Evolutionary conservation across 495 filamentous ascomycete species (phyloP).

Genomic region (Annulohypoxylon stygium): DNA sequence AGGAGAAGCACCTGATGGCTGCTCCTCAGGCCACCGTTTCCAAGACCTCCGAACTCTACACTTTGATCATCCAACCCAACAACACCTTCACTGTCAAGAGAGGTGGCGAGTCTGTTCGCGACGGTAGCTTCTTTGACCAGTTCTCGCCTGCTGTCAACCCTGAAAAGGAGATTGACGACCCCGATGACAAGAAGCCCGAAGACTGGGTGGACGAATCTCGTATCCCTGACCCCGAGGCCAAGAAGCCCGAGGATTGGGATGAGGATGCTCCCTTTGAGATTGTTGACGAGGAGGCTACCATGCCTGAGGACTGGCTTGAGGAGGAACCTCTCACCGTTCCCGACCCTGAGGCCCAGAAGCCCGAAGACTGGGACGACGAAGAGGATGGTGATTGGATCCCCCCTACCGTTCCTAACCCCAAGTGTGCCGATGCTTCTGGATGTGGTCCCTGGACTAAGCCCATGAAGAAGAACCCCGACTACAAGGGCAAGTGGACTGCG

Average conservation of each 20-base stretch:
- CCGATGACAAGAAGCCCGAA: slow-evolving; percentile 93
- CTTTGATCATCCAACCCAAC: slow-evolving; percentile 93
- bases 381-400: slow-evolving; percentile 99
- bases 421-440: slow-evolving; percentile 92
- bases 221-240: slow-evolving; percentile 92
- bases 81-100: slow-evolving; percentile 93
- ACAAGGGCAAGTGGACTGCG: slow-evolving; percentile 99
- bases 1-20: slow-evolving; percentile 97
- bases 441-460: slow-evolving; percentile 95
- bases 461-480: slow-evolving; percentile 93
- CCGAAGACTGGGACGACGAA: slow-evolving; percentile 99
- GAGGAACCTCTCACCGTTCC: slow-evolving; percentile 87
- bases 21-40: slow-evolving; percentile 86
- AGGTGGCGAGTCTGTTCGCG: slow-evolving; percentile 86
- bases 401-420: slow-evolving; percentile 94
- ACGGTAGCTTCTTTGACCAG: slow-evolving; percentile 93
- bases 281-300: slow-evolving; percentile 89
- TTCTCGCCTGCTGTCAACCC: slow-evolving; percentile 96
- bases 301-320: slow-evolving; percentile 96
- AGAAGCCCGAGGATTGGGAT: slow-evolving; percentile 98
- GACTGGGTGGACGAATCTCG: slow-evolving; percentile 94
- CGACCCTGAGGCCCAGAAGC: slow-evolving; percentile 98
- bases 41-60: slow-evolving; percentile 95
- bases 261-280: slow-evolving; percentile 98
- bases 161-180: slow-evolving; percentile 94